These are phyloP conservation scores for Neckera pumila DNA, from an alignment of 225 moss, liverwort and hornwort species.

Conservation along the genomic window DNA sequence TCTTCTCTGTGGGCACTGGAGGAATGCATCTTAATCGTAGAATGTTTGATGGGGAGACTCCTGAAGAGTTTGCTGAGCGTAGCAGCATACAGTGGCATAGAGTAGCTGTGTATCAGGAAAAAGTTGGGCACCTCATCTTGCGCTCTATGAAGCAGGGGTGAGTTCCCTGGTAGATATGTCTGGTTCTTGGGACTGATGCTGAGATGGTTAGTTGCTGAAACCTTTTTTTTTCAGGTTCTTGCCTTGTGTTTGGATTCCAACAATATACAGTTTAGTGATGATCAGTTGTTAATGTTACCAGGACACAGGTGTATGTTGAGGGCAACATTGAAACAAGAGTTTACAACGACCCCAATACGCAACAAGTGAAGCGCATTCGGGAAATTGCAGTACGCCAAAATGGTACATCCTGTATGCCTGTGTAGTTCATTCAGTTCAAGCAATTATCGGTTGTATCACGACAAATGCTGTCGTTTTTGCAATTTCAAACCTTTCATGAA, in stretches of 20 bases:
- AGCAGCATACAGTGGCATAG: constrained; percentile 86
- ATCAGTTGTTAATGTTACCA: constrained; percentile 4
- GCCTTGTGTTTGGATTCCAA: background rate
- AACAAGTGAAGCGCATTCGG: constrained; percentile 62
- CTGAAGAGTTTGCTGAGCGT: constrained; percentile 73
- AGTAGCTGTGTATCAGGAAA: constrained; percentile 82
- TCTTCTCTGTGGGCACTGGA: constrained; percentile 87
- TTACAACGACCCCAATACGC: constrained; percentile 61
- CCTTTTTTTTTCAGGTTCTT: background rate
- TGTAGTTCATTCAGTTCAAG: background rate
- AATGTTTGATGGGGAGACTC: constrained; percentile 68
- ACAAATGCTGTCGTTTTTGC: background rate
- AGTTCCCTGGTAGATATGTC: background rate
- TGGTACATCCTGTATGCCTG: constrained; percentile 13
- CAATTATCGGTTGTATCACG: background rate
- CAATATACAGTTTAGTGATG: background rate
- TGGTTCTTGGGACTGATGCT: background rate
- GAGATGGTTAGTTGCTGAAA: background rate
- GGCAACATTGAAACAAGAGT: constrained; percentile 80
- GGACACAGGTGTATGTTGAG: constrained; percentile 81
- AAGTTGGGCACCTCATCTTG: constrained; percentile 52
- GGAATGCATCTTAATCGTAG: constrained; percentile 85
- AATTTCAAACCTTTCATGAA: background rate
- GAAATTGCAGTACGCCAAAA: constrained; percentile 75
- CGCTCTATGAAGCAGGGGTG: constrained; percentile 75